Base-by-base conservation (phyloP, 2,329 filamentous ascomycete species). In the Monilinia laxa region DNA sequence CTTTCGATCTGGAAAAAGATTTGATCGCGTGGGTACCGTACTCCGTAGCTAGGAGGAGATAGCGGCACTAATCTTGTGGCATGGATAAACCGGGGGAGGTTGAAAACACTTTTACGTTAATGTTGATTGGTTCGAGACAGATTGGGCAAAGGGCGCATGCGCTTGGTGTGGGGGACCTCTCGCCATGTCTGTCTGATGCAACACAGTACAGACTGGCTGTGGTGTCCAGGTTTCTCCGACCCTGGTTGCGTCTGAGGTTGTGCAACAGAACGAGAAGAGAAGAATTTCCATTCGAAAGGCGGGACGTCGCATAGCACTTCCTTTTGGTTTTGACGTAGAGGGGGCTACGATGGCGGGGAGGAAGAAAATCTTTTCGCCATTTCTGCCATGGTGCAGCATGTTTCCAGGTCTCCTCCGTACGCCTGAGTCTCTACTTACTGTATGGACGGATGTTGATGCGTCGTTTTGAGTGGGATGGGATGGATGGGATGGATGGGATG, bases 161-260 rank as follows among this genome's bases (percentile, higher is more conserved):
- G 25, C 38, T 28, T 14, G 35, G 35, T 55, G 51, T 55, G 38
- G 49, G 51, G 51, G 60, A 54, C 31, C 31, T 35, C 7, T 9
- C 5, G 7, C 52, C 38, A 54, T 45, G 25, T 20, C 10, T 45
- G 49, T 52, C 18, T 63, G 49, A 10, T 40, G n/a, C n/a, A n/a
- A n/a, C n/a, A 28, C 28, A 28, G 28, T 28, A 28, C 28, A 4
- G 3, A 28, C 28, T 28, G 28, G 4, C 28, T 28, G 28, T 40
- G 20, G 28, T 47, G 42, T 59, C 56, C 47, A 16, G 56, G 40
- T 63, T 63, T 63, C 20, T 42, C 14, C 54, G 60, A 63, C 60
- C 49, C 60, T 63, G 18, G 35, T 42, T 63, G 60, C 60, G 49
- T 54, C 54, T 42, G 0, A 38, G 9, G 49, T 31, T 38, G 60